Conservation (phyloP, 345 rosid species). For the Eucalyptus caleyi region DNA sequence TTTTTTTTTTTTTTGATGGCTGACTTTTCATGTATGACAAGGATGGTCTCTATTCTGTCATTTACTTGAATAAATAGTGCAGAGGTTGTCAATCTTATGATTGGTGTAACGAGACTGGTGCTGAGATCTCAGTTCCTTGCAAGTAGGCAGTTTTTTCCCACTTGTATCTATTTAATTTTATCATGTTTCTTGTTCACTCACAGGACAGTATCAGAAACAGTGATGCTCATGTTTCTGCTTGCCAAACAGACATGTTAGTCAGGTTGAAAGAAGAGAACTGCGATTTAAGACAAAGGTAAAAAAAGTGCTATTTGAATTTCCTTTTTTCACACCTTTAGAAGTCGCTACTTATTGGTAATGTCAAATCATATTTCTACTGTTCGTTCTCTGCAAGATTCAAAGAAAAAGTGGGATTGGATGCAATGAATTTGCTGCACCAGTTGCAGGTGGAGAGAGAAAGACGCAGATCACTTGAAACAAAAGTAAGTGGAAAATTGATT, state of each 20-base stretch:
- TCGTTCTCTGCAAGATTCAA: background rate
- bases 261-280: conserved; percentile 1
- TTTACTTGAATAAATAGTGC: background rate
- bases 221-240: background rate
- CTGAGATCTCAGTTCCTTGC: background rate
- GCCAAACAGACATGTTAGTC: background rate
- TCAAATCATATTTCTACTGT: background rate
- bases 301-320: background rate
- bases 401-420: background rate
- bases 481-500: background rate
- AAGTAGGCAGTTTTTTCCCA: background rate
- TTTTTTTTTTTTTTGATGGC: background rate
- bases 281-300: conserved; percentile 4
- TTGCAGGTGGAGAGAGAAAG: conserved; percentile 8
- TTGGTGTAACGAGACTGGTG: background rate
- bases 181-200: background rate
- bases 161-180: background rate
- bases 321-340: background rate
- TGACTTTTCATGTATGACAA: background rate
- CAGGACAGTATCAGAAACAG: background rate
- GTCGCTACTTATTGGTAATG: background rate
- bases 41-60: background rate
- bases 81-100: background rate
- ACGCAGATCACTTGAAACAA: conserved; percentile 9
- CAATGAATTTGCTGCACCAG: background rate